Conservation (phyloP, 179 eudicot species). For the Monotropa hypopitys region DNA sequence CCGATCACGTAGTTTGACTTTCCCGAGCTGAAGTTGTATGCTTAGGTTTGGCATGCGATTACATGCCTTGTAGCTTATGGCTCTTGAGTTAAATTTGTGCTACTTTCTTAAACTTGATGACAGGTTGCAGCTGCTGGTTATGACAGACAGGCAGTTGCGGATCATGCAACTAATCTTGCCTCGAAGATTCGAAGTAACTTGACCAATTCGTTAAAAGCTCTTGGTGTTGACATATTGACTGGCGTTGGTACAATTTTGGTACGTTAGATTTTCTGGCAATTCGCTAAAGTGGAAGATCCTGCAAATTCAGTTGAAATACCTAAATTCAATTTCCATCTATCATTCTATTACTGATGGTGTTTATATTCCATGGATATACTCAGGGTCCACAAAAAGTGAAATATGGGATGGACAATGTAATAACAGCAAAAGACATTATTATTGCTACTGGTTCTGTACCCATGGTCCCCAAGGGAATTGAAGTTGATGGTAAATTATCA, state of each 20-base stretch:
- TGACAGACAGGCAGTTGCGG: constrained; percentile 97
- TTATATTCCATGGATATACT: constrained; percentile 6
- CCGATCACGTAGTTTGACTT: not conserved
- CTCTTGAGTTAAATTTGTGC: not conserved
- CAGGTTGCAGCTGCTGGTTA: constrained; percentile 95
- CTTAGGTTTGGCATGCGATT: not conserved
- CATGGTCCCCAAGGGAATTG: constrained; percentile 92
- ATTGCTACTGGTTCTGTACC: constrained; percentile 99
- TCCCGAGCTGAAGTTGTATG: not conserved
- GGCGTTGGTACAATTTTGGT: constrained; percentile 88
- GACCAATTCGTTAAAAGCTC: constrained; percentile 85
- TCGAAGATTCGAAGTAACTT: constrained; percentile 76
- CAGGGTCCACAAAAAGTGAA: constrained; percentile 96
- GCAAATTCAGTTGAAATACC: not conserved
- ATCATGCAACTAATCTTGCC: constrained; percentile 96
- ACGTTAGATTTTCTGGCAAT: constrained; percentile 18
- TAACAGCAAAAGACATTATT: constrained; percentile 86
- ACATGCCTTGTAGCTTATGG: not conserved
- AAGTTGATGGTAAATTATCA: constrained; percentile 75
- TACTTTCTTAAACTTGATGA: constrained; percentile 10
- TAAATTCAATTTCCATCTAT: not conserved
- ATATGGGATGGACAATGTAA: constrained; percentile 51
- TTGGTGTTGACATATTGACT: constrained; percentile 96
- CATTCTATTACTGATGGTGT: not conserved
- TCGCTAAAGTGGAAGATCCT: not conserved